Evolutionary conservation across 164 flowering plant species (phyloP).

Genomic region (Berberis vulgaris): DNA sequence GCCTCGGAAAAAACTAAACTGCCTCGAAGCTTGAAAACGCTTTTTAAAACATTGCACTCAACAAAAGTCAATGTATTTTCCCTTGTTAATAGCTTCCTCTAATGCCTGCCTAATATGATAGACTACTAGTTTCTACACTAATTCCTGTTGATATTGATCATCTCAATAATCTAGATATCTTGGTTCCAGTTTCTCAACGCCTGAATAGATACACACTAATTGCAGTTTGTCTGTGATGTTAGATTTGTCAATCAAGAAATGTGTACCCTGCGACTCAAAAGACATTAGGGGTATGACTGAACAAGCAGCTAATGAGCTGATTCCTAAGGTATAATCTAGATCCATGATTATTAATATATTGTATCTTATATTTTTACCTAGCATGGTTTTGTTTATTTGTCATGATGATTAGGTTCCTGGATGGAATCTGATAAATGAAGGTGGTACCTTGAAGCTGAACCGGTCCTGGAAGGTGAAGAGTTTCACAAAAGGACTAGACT

Average conservation of each 20-base stretch:
- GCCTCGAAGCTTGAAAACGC: too few species aligned
- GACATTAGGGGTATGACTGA: slow-evolving; percentile 77
- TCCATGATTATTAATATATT: not conserved
- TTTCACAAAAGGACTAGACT: slow-evolving; percentile 78
- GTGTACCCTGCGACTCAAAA: slow-evolving; percentile 80
- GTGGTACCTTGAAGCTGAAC: slow-evolving; percentile 49
- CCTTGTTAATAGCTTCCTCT: too few species aligned
- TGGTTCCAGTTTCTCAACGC: not conserved
- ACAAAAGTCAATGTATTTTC: too few species aligned
- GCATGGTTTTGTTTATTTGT: not conserved
- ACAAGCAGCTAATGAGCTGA: slow-evolving; percentile 50
- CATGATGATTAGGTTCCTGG: slow-evolving; percentile 48
- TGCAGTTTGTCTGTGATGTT: slow-evolving; percentile 6
- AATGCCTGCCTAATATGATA: too few species aligned
- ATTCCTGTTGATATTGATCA: too few species aligned
- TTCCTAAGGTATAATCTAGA: slow-evolving; percentile 34
- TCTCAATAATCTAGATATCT: not conserved
- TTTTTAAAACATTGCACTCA: too few species aligned
- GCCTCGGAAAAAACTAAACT: too few species aligned
- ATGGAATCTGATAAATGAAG: slow-evolving; percentile 72
- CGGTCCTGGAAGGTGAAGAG: slow-evolving; percentile 80
- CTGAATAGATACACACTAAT: not conserved
- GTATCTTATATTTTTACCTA: not conserved
- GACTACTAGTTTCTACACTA: too few species aligned
- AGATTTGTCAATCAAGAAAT: slow-evolving; percentile 72